Percentiles rank a stretch among this genome's conserved stretches.
Evolutionary conservation across 768 basidiomycete species (phyloP).

Genomic region (Pleurotus ostreatus): DNA sequence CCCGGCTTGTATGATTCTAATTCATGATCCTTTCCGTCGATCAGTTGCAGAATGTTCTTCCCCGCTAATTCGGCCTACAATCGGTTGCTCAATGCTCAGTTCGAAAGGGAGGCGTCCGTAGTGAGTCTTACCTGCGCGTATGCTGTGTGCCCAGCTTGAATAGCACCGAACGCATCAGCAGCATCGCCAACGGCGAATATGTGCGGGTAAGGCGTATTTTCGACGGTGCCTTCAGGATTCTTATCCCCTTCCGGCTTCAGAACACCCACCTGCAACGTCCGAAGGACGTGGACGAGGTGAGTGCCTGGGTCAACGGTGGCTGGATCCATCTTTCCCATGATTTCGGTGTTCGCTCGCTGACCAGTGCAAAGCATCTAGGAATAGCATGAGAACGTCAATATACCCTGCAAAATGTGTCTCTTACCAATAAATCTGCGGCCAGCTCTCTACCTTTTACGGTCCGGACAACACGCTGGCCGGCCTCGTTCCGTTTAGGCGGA

Average conservation of each 20-base stretch:
- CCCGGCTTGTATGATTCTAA: slow-evolving; percentile 44
- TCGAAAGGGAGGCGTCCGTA: no score
- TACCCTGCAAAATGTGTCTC: slow-evolving; percentile 11
- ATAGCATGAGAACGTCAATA: background rate
- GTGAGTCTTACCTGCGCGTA: slow-evolving; percentile 36
- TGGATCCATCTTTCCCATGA: slow-evolving; percentile 40
- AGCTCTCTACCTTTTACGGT: slow-evolving; percentile 49
- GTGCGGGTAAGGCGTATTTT: slow-evolving; percentile 38
- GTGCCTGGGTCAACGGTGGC: slow-evolving; percentile 33
- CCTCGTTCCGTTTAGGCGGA: slow-evolving; percentile 19
- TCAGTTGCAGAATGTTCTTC: slow-evolving; percentile 46
- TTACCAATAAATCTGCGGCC: slow-evolving; percentile 48
- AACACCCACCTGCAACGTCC: slow-evolving; percentile 47
- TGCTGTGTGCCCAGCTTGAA: slow-evolving; percentile 56
- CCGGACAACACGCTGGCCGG: slow-evolving; percentile 32
- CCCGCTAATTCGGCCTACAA: slow-evolving; percentile 45
- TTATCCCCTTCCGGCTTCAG: slow-evolving; percentile 3
- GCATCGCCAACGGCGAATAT: slow-evolving; percentile 63
- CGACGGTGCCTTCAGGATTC: slow-evolving; percentile 6
- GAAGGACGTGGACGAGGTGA: slow-evolving; percentile 39
- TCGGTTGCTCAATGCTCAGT: no score
- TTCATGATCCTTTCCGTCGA: slow-evolving; percentile 25
- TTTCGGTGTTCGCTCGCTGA: slow-evolving; percentile 50
- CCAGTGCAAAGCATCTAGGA: slow-evolving; percentile 50
- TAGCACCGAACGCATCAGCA: slow-evolving; percentile 62